A percentile compares a stretch with the other conserved stretches of the same genome.
phyloP scores from a whole-genome alignment of 108 stramenopile species.

The Cyclotella sp. region DNA sequence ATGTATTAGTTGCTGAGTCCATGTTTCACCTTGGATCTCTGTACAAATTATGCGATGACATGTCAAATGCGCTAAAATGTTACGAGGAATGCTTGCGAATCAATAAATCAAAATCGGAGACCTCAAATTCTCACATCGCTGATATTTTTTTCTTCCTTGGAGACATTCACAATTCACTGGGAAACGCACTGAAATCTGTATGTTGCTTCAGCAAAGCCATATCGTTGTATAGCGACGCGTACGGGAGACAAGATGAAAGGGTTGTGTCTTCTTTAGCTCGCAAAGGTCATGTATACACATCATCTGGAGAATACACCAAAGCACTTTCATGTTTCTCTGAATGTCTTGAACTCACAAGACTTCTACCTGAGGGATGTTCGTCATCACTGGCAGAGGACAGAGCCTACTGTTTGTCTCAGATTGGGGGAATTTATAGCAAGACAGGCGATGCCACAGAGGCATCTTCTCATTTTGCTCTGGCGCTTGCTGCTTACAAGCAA shows the following conservation, averaged over 20 bases:
- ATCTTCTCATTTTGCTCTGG: conserved; percentile 36
- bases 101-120: conserved; percentile 28
- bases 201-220: conserved; percentile 54
- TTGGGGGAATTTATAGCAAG: conserved; percentile 36
- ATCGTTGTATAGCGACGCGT: conserved; percentile 26
- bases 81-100: conserved; percentile 54
- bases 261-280: conserved; percentile 35
- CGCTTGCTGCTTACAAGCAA: conserved; percentile 52
- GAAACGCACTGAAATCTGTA: conserved; percentile 40
- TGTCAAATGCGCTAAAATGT: conserved; percentile 45
- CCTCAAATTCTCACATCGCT: conserved; percentile 20
- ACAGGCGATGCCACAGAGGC: conserved; percentile 37
- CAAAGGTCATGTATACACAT: conserved; percentile 36
- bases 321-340: conserved; percentile 47
- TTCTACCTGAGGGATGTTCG: conserved; percentile 19
- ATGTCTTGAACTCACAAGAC: conserved; percentile 40
- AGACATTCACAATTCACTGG: conserved; percentile 39
- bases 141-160: conserved; percentile 51
- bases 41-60: conserved; percentile 35
- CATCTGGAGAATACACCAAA: conserved; percentile 30
- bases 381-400: conserved; percentile 34
- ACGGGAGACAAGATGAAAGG: conserved; percentile 31
- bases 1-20: conserved; percentile 47
- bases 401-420: conserved; percentile 33
- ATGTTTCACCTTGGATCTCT: conserved; percentile 46